These are phyloP conservation scores for Phytophthora multivora DNA, from an alignment of 352 stramenopile genomes.

Conservation along the genomic window DNA sequence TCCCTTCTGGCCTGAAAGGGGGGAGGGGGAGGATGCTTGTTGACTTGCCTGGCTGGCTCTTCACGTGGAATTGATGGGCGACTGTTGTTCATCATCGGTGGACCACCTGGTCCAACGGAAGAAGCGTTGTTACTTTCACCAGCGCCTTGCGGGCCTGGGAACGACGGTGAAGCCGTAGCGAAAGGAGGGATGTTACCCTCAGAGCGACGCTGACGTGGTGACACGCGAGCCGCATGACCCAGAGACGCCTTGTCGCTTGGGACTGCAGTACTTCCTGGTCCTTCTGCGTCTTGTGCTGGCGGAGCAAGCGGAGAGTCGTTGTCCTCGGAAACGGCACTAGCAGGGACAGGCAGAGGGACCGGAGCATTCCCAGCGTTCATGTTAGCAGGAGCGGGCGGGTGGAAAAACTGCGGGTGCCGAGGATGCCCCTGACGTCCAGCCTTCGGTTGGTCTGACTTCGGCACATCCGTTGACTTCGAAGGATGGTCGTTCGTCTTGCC, in stretches of 20 bases:
- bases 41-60: neutral
- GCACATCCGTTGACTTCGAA: slow-evolving; percentile 4
- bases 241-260: neutral
- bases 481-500: slow-evolving; percentile 2
- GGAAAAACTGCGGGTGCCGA: slow-evolving; percentile 39
- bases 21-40: neutral
- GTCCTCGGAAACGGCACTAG: neutral
- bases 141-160: slow-evolving; percentile 5
- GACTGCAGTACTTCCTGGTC: neutral
- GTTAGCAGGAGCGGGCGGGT: slow-evolving; percentile 21
- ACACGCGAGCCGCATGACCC: neutral
- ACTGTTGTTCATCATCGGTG: slow-evolving; percentile 4
- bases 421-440: slow-evolving; percentile 26
- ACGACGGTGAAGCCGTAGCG: slow-evolving; percentile 5
- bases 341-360: neutral
- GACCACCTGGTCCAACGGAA: slow-evolving; percentile 3
- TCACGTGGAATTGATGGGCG: slow-evolving; percentile 9
- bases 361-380: slow-evolving; percentile 4
- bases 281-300: slow-evolving; percentile 5
- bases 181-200: slow-evolving; percentile 10
- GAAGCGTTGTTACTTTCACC: neutral
- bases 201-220: slow-evolving; percentile 11
- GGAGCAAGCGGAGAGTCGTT: neutral
- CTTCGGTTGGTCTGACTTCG: slow-evolving; percentile 15
- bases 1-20: slow-evolving; percentile 5